Percentiles rank a stretch among this genome's conserved stretches.
Conservation (phyloP, 805 yeast genomes). For the Wickerhamiella allomyrinae region DNA sequence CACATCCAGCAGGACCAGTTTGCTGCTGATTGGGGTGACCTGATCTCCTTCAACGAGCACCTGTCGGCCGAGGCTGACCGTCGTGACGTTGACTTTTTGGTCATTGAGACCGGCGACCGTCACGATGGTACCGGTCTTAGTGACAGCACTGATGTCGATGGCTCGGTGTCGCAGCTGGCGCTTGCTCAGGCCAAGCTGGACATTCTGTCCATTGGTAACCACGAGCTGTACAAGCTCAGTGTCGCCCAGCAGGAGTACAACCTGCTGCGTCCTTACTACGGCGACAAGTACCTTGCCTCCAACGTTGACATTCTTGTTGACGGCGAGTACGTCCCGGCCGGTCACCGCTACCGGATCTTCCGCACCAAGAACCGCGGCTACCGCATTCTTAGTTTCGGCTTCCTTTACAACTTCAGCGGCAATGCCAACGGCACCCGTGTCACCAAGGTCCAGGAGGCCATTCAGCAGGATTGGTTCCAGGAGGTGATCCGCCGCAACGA, state of each 20-base stretch:
- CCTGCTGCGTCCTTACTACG: slow-evolving; percentile 37
- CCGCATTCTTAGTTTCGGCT: slow-evolving; percentile 57
- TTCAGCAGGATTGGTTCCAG: slow-evolving; percentile 52
- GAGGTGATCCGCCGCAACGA: slow-evolving; percentile 28
- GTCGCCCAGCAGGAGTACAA: slow-evolving; percentile 55
- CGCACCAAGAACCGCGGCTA: slow-evolving; percentile 39
- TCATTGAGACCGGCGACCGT: slow-evolving; percentile 83
- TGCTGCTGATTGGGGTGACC: slow-evolving; percentile 88
- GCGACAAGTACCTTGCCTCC: slow-evolving; percentile 45
- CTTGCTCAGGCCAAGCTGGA: slow-evolving; percentile 57
- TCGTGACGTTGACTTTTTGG: slow-evolving; percentile 44
- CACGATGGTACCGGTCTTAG: slow-evolving; percentile 90
- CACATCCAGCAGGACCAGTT: slow-evolving; percentile 29
- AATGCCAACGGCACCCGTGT: slow-evolving; percentile 50
- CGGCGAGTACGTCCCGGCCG: slow-evolving; percentile 45
- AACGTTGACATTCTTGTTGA: slow-evolving; percentile 26
- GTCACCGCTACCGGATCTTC: slow-evolving; percentile 51
- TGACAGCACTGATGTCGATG: slow-evolving; percentile 67
- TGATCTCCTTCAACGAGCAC: slow-evolving; percentile 47
- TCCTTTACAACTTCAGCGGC: slow-evolving; percentile 60
- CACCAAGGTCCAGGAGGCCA: slow-evolving; percentile 39
- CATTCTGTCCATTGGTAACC: slow-evolving; percentile 76
- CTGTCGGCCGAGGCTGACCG: slow-evolving; percentile 33
- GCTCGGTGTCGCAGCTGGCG: slow-evolving; percentile 43
- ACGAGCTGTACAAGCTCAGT: slow-evolving; percentile 63